Evolutionary conservation across 306 rosid species (phyloP), one percentile per base, ranked within the genome.

Genomic region (Lablab purpureus): DNA sequence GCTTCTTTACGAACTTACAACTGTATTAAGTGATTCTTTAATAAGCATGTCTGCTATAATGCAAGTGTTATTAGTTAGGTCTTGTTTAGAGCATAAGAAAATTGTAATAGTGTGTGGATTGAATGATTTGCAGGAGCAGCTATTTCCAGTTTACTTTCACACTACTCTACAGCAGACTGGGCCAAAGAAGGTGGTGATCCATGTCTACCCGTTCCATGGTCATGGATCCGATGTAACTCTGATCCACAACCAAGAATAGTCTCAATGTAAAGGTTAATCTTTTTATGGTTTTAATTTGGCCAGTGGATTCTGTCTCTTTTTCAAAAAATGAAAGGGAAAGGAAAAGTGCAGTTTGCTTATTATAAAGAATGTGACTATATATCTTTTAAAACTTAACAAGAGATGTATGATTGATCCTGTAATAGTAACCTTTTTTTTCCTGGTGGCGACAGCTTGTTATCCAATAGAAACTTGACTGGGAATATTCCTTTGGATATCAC

Each of bases 171-270:
- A 41, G 85, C 81, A 70, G 87, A 86, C 75, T 94, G 95, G 97
- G 92, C 88, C 2, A 88, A 81, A 59, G 98, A 94, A 85, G 99
- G 97, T 17, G 99, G 99, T 50, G 99, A 94, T 67, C 97, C 99
- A 45, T 94, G 97, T 85, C 78, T 88, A 18, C 99, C 99, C 51
- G 97, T 87, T 81, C 89, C 99, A 63, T 94, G 99, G 99, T 91
- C 99, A 65, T 94, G 99, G 99, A 80, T 92, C 86, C 91, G 47
- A 46, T 94, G 99, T 76, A 91, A 85, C 89, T 82, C 93, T 51
- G 92, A 92, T 86, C 88, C 86, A 60, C 97, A 79, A 52, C 97
- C 97, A 79, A 88, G 87, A 83, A 82, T 94, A 84, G 84, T 83
- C 88, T 86, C 89, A 91, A 88, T 94, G 99, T 94, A 94, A 80